phyloP scores from a whole-genome alignment of 2,329 filamentous ascomycete species.

The Lecanicillium sp. region DNA sequence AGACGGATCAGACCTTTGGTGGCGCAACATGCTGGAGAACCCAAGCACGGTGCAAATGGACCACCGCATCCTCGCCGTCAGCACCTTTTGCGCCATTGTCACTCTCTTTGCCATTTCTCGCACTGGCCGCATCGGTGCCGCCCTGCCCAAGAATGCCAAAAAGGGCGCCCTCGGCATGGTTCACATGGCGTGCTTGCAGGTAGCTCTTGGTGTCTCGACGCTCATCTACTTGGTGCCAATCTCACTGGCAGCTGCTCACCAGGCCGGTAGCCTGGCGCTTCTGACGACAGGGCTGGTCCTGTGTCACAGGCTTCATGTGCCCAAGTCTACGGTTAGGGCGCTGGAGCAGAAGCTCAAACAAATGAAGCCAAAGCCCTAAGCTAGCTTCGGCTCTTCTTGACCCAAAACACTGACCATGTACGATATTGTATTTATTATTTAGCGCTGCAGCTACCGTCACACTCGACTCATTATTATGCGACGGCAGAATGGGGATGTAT shows the following conservation, averaged over 20 bases:
- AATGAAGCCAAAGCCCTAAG: constrained; percentile 22
- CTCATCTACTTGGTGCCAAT: constrained; percentile 91
- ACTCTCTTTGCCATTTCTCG: constrained; percentile 75
- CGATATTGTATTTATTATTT: background rate
- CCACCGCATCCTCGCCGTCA: constrained; percentile 85
- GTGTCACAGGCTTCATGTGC: constrained; percentile 69
- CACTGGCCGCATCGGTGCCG: constrained; percentile 47
- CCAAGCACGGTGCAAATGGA: constrained; percentile 92
- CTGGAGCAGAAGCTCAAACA: constrained; percentile 44
- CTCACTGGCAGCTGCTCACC: constrained; percentile 80
- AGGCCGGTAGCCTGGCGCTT: constrained; percentile 81
- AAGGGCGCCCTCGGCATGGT: constrained; percentile 73
- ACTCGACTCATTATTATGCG: constrained; percentile 8
- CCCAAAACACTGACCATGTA: background rate
- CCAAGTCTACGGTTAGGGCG: constrained; percentile 54
- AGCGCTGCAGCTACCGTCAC: background rate
- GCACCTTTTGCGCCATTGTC: constrained; percentile 76
- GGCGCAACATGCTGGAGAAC: constrained; percentile 97
- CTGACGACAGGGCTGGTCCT: constrained; percentile 76
- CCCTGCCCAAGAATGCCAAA: constrained; percentile 55
- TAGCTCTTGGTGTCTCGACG: constrained; percentile 79
- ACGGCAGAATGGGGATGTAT: constrained; percentile 3
- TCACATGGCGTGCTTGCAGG: constrained; percentile 76
- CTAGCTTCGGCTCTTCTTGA: background rate
- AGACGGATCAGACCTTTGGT: constrained; percentile 79